Evolutionary conservation across 148 eudicot genomes (phyloP).

Genomic region (Salicornia ramosissima): DNA sequence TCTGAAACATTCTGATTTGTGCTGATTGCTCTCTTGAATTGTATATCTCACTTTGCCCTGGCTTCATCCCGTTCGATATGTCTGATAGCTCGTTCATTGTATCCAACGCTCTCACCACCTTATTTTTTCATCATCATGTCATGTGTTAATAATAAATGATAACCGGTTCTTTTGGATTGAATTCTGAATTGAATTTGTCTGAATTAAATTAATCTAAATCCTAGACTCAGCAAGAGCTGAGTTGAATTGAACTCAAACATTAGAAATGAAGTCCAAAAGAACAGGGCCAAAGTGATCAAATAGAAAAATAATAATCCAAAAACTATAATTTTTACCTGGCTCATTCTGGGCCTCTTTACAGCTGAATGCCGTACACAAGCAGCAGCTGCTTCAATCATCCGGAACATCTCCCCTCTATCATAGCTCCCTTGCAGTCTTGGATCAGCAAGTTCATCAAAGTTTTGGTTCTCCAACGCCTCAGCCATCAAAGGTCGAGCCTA

Average conservation of each 20-base stretch:
- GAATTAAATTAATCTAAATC: too few species aligned
- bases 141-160: too few species aligned
- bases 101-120: constrained; percentile 89
- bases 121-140: too few species aligned
- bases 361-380: constrained; percentile 89
- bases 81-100: constrained; percentile 57
- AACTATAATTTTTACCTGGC: constrained; percentile 71
- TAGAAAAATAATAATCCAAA: background rate
- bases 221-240: too few species aligned
- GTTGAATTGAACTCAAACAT: background rate
- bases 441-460: constrained; percentile 70
- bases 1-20: constrained; percentile 76
- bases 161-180: too few species aligned
- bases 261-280: too few species aligned
- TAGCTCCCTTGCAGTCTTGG: constrained; percentile 59
- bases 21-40: constrained; percentile 84
- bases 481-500: constrained; percentile 90
- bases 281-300: background rate
- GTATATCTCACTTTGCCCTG: constrained; percentile 77
- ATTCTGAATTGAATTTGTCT: too few species aligned
- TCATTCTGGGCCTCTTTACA: constrained; percentile 85
- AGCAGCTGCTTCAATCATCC: constrained; percentile 93
- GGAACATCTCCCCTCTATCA: constrained; percentile 64
- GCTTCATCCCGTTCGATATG: constrained; percentile 83
- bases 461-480: constrained; percentile 66